These are phyloP conservation scores for Aspergillus terreus DNA, from an alignment of 2,329 filamentous ascomycete genomes.

Conservation along the genomic window DNA sequence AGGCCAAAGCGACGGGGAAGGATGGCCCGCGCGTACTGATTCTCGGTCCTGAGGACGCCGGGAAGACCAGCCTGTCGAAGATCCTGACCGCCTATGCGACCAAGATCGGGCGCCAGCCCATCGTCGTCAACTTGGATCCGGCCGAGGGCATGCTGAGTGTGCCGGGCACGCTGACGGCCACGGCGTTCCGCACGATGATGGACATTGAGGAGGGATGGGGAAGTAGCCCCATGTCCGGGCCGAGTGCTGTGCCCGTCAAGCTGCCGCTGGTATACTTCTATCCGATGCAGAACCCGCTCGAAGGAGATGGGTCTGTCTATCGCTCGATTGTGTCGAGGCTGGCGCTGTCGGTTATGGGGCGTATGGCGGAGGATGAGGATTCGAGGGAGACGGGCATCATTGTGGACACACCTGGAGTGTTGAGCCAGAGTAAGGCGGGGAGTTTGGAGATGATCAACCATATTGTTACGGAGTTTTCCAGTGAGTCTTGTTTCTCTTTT, in stretches of 20 bases:
- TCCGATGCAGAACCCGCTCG: constrained; percentile 64
- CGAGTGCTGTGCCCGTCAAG: constrained; percentile 84
- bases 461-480: constrained; percentile 66
- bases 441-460: constrained; percentile 77
- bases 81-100: constrained; percentile 77
- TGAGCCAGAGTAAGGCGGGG: constrained; percentile 59
- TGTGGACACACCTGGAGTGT: constrained; percentile 74
- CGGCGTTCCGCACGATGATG: constrained; percentile 81
- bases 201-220: constrained; percentile 90
- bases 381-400: constrained; percentile 74
- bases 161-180: constrained; percentile 78
- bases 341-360: constrained; percentile 71
- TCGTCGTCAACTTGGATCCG: constrained; percentile 82
- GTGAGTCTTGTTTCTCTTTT: constrained; percentile 36
- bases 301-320: constrained; percentile 70
- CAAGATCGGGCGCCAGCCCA: constrained; percentile 67
- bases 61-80: constrained; percentile 79
- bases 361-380: constrained; percentile 70
- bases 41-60: constrained; percentile 70
- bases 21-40: constrained; percentile 80
- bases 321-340: constrained; percentile 70
- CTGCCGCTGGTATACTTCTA: constrained; percentile 88
- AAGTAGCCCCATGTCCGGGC: constrained; percentile 83
- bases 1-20: constrained; percentile 48
- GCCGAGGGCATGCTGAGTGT: constrained; percentile 73